phyloP scores from a whole-genome alignment of 73 alveolate species.

The Uronychia setigera region DNA sequence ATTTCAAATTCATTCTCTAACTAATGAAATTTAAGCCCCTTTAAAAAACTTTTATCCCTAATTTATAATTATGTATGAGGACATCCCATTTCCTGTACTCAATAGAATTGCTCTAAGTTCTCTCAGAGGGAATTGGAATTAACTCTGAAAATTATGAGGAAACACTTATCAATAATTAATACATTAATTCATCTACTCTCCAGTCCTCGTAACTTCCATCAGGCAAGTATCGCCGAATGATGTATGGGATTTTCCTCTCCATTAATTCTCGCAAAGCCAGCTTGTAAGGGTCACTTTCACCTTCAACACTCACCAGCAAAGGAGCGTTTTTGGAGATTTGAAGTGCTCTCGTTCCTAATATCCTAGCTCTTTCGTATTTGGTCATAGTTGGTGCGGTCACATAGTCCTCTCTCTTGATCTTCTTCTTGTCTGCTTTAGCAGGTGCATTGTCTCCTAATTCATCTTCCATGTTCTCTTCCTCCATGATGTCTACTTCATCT shows the following conservation, averaged over 20 bases:
- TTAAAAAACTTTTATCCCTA: too few species aligned
- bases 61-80: too few species aligned
- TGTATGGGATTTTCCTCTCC: slow-evolving; percentile 92
- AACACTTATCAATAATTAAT: too few species aligned
- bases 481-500: not conserved
- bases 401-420: slow-evolving; percentile 59
- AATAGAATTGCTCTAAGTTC: too few species aligned
- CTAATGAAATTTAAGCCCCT: too few species aligned
- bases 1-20: too few species aligned
- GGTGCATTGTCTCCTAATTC: not conserved
- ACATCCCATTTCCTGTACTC: too few species aligned
- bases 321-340: slow-evolving; percentile 93
- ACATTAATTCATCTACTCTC: slow-evolving; percentile 60
- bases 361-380: slow-evolving; percentile 97
- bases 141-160: too few species aligned
- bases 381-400: slow-evolving; percentile 94
- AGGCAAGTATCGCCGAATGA: slow-evolving; percentile 96
- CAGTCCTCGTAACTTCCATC: slow-evolving; percentile 97
- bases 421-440: not conserved
- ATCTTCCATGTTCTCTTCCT: too few species aligned
- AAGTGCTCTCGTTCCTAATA: slow-evolving; percentile 97
- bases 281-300: slow-evolving; percentile 90
- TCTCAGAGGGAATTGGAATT: too few species aligned
- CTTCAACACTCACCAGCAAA: slow-evolving; percentile 68
- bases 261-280: slow-evolving; percentile 95